Evolutionary conservation across 1,284 basidiomycete species (phyloP), one percentile per base, ranked within the genome.

Genomic region (Phenoliferia sp.): DNA sequence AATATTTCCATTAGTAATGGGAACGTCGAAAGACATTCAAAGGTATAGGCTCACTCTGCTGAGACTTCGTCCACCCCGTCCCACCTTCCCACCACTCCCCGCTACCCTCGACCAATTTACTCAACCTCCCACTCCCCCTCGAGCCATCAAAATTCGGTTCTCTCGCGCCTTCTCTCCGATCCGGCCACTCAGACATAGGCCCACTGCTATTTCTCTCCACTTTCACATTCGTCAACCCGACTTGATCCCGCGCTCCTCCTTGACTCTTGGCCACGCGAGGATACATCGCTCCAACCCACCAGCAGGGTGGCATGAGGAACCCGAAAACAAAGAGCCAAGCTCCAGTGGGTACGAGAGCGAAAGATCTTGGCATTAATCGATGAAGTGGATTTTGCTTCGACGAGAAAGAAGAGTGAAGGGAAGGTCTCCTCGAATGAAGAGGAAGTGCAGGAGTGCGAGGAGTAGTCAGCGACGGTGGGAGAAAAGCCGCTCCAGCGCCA

Each of bases 251-350:
- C 28, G 10, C n/a, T 31, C 39, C 26, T 9, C 36, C 15, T 5
- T 36, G 17, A 52, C 26, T 3, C n/a, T 28, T 26, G 34, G 33
- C 28, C 22, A 19, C 2, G 17, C 57, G 57, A 1, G 44, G 59
- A 16, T 39, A 50, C 6, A 60, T 16, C 48, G 58, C 63, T 22
- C 63, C 63, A 19, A 55, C 10, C 63, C 63, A 64, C 63, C 63
- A 64, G 17, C 31, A 15, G 22, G 32, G 28, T 15, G 50, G 50
- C 7, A 28, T 28, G 26, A 64, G 12, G 22, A 64, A 64, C 15
- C 63, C 63, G 19, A 19, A 9, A 15, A 60, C 28, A n/a, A 64
- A 64, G 29, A 59, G 22, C 57, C 57, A 64, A 5, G 50, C 59
- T 16, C 58, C 58, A 4, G 17, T 1, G 9, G 63, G 57, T 17